A percentile compares a stretch with the other conserved stretches of the same genome.
Evolutionary conservation across 108 stramenopile genomes (phyloP).

Genomic region (Stephanodiscus triporus): DNA sequence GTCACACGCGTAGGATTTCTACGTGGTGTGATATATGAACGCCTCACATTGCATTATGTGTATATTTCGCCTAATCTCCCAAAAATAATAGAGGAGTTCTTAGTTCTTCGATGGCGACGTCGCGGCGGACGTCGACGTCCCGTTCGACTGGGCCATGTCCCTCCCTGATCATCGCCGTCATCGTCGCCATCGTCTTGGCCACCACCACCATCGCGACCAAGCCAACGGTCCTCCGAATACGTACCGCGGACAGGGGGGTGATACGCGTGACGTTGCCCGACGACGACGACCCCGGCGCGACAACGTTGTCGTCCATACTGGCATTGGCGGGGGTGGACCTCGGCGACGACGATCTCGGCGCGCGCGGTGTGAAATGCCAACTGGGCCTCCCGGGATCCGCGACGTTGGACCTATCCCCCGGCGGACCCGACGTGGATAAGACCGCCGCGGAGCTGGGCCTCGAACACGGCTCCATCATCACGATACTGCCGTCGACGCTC

Average conservation of each 20-base stretch:
- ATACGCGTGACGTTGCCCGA: constrained; percentile 42
- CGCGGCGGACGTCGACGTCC: not conserved
- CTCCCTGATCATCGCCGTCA: not conserved
- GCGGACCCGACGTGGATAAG: constrained; percentile 24
- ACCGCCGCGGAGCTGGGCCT: constrained; percentile 54
- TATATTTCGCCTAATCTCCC: no score
- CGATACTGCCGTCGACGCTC: constrained; percentile 45
- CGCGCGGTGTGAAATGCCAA: constrained; percentile 24
- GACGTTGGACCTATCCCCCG: constrained; percentile 22
- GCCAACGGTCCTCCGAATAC: constrained; percentile 24
- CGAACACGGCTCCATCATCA: constrained; percentile 75
- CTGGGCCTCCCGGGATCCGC: constrained; percentile 25
- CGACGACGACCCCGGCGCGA: constrained; percentile 29
- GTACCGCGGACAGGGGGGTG: constrained; percentile 39
- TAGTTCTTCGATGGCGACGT: no score
- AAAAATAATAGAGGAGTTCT: no score
- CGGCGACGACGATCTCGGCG: constrained; percentile 16
- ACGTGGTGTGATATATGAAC: no score
- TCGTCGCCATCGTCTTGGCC: not conserved
- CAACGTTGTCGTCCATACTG: constrained; percentile 44
- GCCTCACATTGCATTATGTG: no score
- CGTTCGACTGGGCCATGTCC: not conserved
- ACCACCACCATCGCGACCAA: not conserved
- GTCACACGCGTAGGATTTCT: no score
- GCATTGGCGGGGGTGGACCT: constrained; percentile 33